Conservation (phyloP, 1,284 basidiomycete genomes). For the Singerocomus inundabilis region DNA sequence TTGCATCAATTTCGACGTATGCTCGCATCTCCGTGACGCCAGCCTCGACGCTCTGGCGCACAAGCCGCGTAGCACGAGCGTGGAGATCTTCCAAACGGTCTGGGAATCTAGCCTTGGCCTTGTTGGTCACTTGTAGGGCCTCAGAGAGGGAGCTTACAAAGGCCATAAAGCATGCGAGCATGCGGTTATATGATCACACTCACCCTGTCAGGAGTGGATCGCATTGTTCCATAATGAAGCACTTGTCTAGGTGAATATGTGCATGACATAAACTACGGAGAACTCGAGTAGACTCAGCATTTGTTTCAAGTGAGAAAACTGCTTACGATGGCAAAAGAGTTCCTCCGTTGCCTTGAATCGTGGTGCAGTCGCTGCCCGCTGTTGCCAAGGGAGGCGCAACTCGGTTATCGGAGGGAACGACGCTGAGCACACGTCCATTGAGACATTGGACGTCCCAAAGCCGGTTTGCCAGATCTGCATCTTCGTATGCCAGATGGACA, state of each 20-base stretch:
- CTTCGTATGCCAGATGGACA: constrained; percentile 20
- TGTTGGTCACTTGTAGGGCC: constrained; percentile 51
- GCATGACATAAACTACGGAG: constrained; percentile 54
- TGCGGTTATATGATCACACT: constrained; percentile 10
- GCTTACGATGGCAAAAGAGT: constrained; percentile 54
- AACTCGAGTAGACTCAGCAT: constrained; percentile 6
- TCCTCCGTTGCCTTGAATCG: constrained; percentile 46
- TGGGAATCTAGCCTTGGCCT: constrained; percentile 49
- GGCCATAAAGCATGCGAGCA: neutral
- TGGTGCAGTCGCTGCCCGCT: neutral
- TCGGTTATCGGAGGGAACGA: constrained; percentile 13
- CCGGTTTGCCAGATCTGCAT: constrained; percentile 8
- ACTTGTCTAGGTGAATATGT: constrained; percentile 68
- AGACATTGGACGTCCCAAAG: constrained; percentile 23
- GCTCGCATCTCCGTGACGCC: constrained; percentile 64
- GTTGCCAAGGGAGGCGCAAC: neutral
- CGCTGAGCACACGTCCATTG: constrained; percentile 15
- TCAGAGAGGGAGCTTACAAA: constrained; percentile 51
- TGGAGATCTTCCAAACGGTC: constrained; percentile 45
- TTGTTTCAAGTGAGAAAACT: neutral
- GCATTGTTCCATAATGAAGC: constrained; percentile 58
- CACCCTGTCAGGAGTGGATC: constrained; percentile 52
- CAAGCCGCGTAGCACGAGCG: constrained; percentile 49
- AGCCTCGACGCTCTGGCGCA: constrained; percentile 54
- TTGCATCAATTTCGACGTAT: constrained; percentile 56